These are phyloP conservation scores for Helicostylum pulchrum DNA, from an alignment of 192 early-diverging fungal species.

Conservation along the genomic window DNA sequence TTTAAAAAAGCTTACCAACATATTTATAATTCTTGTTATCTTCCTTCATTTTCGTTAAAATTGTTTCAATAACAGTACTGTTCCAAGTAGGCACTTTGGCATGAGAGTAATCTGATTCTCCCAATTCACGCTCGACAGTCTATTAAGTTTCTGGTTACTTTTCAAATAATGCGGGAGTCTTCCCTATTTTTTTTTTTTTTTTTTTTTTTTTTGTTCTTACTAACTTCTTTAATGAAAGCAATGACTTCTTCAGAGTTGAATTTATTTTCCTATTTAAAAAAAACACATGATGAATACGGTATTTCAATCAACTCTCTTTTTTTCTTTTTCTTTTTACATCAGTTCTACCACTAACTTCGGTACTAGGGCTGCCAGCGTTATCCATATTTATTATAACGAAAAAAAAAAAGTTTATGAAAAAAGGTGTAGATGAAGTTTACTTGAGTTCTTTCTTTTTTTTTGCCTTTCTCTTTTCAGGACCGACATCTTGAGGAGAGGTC, in stretches of 20 bases:
- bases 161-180: not conserved
- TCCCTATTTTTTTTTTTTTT: not conserved
- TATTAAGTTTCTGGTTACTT: constrained; percentile 21
- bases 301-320: not conserved
- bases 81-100: constrained; percentile 77
- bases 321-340: not conserved
- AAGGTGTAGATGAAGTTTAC: not conserved
- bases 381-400: not conserved
- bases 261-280: constrained; percentile 6
- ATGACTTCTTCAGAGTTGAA: constrained; percentile 31
- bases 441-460: too few species aligned
- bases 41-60: constrained; percentile 60
- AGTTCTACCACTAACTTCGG: not conserved
- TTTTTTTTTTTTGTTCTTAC: not conserved
- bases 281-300: not conserved
- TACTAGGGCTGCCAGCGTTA: not conserved
- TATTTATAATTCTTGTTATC: constrained; percentile 79
- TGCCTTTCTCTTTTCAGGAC: not conserved
- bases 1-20: constrained; percentile 56
- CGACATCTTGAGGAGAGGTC: constrained; percentile 1
- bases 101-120: constrained; percentile 70
- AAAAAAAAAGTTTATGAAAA: not conserved
- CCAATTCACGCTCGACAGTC: constrained; percentile 62
- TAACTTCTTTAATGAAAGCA: constrained; percentile 33
- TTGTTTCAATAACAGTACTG: constrained; percentile 62